Conservation (phyloP, 805 yeast genomes). For the Zygotorulaspora florentina region DNA sequence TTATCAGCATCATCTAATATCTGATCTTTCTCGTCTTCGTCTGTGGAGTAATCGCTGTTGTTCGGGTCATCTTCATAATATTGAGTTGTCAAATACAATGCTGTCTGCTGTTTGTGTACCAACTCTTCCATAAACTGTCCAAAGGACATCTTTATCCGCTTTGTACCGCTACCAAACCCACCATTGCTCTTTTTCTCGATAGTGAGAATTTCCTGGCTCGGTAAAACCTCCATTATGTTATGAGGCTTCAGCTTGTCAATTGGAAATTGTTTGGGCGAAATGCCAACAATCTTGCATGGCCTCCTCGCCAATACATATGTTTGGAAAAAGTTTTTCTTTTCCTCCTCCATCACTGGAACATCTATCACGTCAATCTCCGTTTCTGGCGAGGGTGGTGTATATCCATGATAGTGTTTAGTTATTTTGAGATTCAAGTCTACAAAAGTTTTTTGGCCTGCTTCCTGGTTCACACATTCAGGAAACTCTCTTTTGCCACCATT, state of each 20-base stretch:
- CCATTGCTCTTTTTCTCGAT: slow-evolving; percentile 55
- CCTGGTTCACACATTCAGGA: background rate
- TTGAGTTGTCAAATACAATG: slow-evolving; percentile 65
- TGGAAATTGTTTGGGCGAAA: slow-evolving; percentile 34
- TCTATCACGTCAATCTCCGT: slow-evolving; percentile 19
- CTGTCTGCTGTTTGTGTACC: slow-evolving; percentile 38
- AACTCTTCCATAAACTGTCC: slow-evolving; percentile 45
- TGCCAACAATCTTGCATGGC: slow-evolving; percentile 49
- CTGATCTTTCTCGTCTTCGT: slow-evolving; percentile 23
- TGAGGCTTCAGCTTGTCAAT: slow-evolving; percentile 35
- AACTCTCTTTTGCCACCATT: background rate
- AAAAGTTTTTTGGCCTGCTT: background rate
- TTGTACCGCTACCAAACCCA: slow-evolving; percentile 66
- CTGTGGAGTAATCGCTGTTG: slow-evolving; percentile 22
- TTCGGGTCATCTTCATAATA: slow-evolving; percentile 45
- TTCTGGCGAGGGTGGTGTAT: slow-evolving; percentile 10
- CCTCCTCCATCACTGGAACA: slow-evolving; percentile 20
- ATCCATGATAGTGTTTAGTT: slow-evolving; percentile 17
- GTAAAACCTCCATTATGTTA: slow-evolving; percentile 38
- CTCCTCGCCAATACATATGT: slow-evolving; percentile 40
- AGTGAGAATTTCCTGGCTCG: slow-evolving; percentile 40
- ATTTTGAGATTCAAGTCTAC: slow-evolving; percentile 12
- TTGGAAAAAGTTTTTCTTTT: slow-evolving; percentile 35
- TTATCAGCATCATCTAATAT: slow-evolving; percentile 18
- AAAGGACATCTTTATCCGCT: slow-evolving; percentile 49